Base-by-base conservation (phyloP, 345 rosid species). In the Populus pruinosa region DNA sequence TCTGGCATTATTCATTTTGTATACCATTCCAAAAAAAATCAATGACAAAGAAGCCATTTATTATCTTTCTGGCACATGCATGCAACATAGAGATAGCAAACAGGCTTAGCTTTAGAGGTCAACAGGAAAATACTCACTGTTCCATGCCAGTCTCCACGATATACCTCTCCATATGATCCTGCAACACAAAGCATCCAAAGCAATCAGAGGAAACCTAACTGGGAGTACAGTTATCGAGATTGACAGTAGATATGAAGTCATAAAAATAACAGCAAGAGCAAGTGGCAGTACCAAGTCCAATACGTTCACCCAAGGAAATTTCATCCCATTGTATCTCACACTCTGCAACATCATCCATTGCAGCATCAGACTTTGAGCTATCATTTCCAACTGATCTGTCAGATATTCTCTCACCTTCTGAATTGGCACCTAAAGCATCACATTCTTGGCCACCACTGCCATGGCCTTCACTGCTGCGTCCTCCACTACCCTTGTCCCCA, bases 91-190 rank as follows among this genome's bases (percentile, higher is more conserved):
- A 63, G 67, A 70, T 49, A 23, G 69, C 21, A 29, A 56, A 59
- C 21, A 70, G 59, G 53, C 71, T 38, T 61, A 50, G 25, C 14
- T 25, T 23, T 10, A n/a, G 14, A 3, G 63, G 68, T 67, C 78
- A 70, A 72, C 76, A 49, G 20, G 44, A 76, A 77, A 73, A 67
- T 73, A 90, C 98, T 91, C 87, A 94, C 98, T 72, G 98, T 94
- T 87, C 97, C 98, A 87, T 88, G 96, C 98, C 98, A 94, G 33
- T 94, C 96, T 79, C 96, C 98, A 53, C 88, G 94, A 86, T 94
- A 94, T 72, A 94, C 97, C 85, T 94, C 98, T 56, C 98, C 98
- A 69, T 94, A 94, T 64, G 98, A 94, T 80, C 98, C 98, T 94
- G 87, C 81, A 88, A 73, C 70, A 84, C 70, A 84, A 81, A 76